phyloP scores from a whole-genome alignment of 768 basidiomycete genomes.

The Lyophyllum atratum region DNA sequence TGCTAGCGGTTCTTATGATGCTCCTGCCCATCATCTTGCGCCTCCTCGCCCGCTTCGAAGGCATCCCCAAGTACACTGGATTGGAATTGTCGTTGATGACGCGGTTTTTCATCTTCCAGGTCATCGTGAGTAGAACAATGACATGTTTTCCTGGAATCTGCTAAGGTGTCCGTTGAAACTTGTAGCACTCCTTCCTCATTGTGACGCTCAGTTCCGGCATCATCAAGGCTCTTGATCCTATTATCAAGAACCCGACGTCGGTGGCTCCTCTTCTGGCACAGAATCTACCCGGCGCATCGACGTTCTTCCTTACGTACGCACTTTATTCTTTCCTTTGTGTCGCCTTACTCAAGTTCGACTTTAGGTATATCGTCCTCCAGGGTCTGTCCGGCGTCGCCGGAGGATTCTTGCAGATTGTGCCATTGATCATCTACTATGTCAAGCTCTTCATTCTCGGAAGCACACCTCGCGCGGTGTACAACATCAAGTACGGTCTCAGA shows the following conservation, averaged over 20 bases:
- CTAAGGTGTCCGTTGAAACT: slow-evolving; percentile 1
- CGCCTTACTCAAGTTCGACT: not conserved
- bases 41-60: slow-evolving; percentile 81
- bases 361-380: slow-evolving; percentile 76
- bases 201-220: slow-evolving; percentile 87
- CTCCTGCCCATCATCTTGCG: slow-evolving; percentile 81
- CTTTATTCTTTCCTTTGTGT: not conserved
- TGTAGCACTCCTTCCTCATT: slow-evolving; percentile 90
- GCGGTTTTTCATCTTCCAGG: slow-evolving; percentile 90
- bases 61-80: slow-evolving; percentile 81
- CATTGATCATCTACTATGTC: slow-evolving; percentile 84
- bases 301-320: slow-evolving; percentile 84
- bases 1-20: slow-evolving; percentile 91
- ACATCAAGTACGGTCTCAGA: slow-evolving; percentile 75
- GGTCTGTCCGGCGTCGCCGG: slow-evolving; percentile 79
- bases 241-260: slow-evolving; percentile 69
- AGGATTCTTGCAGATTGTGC: slow-evolving; percentile 78
- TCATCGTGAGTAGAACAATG: slow-evolving; percentile 61
- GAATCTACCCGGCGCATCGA: slow-evolving; percentile 81
- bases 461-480: slow-evolving; percentile 83
- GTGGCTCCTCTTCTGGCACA: slow-evolving; percentile 72
- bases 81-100: slow-evolving; percentile 92
- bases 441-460: slow-evolving; percentile 86
- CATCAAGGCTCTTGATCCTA: slow-evolving; percentile 61
- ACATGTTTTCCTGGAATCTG: not conserved